Conservation (phyloP, 2,329 filamentous ascomycete genomes). For the Grosmannia penicillata region DNA sequence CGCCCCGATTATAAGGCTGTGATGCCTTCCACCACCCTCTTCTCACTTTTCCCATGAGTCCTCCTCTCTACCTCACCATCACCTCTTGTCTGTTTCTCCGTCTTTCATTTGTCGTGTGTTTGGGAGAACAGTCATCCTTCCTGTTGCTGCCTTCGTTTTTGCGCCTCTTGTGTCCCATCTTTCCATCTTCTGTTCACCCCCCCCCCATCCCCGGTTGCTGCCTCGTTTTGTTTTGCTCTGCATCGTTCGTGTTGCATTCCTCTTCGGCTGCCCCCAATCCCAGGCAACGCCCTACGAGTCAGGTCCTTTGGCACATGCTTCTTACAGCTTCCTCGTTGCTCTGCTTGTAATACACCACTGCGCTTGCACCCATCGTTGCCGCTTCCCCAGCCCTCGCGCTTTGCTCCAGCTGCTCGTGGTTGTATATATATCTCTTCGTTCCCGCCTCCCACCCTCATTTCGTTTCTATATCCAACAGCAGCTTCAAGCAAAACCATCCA, state of each 20-base stretch:
- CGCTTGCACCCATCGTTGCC: neutral
- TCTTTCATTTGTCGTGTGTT: slow-evolving; percentile 13
- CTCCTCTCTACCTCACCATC: slow-evolving; percentile 6
- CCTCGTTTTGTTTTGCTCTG: neutral
- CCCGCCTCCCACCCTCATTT: neutral
- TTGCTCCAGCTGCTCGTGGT: neutral
- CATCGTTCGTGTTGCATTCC: neutral
- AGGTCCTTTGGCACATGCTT: neutral
- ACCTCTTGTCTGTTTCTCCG: slow-evolving; percentile 11
- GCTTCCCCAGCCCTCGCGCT: neutral
- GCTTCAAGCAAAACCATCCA: neutral
- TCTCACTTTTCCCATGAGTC: slow-evolving; percentile 9
- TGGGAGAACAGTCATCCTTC: slow-evolving; percentile 5
- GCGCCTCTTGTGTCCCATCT: neutral
- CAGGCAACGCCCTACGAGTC: no score
- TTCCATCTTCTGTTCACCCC: neutral
- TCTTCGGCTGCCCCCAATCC: neutral
- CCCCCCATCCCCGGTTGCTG: neutral
- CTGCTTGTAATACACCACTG: neutral
- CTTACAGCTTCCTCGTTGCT: neutral
- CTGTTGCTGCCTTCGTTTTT: slow-evolving; percentile 8
- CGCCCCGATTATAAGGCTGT: slow-evolving; percentile 39
- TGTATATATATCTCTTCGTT: slow-evolving; percentile 5
- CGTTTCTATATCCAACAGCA: neutral
- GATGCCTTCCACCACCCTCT: slow-evolving; percentile 24